Evolutionary conservation across 345 rosid species (phyloP).

Genomic region (Populus tremula): DNA sequence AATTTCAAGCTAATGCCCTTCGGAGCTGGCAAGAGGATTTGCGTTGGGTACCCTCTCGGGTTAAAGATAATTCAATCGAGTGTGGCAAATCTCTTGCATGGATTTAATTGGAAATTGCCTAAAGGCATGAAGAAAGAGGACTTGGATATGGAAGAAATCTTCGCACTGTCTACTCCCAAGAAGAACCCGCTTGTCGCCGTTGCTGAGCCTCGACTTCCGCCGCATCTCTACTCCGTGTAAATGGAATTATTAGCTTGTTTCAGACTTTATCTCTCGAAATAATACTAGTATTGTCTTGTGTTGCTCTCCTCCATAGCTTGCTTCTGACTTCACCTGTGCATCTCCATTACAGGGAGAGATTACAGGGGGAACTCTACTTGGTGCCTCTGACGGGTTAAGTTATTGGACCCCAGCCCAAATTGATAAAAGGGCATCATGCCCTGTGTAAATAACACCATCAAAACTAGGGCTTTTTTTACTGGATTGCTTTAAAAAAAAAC

Average conservation of each 20-base stretch:
- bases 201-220: constrained; percentile 44
- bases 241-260: not conserved
- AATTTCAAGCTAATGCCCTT: constrained; percentile 59
- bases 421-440: too few species aligned
- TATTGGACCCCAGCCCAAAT: too few species aligned
- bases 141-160: constrained; percentile 57
- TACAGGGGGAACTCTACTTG: too few species aligned
- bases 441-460: too few species aligned
- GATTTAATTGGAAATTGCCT: constrained; percentile 54
- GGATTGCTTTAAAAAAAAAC: too few species aligned
- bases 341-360: too few species aligned
- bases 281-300: too few species aligned
- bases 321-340: too few species aligned
- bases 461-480: too few species aligned
- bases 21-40: constrained; percentile 70
- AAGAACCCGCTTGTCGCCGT: constrained; percentile 46
- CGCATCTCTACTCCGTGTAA: constrained; percentile 29
- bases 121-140: constrained; percentile 28
- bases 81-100: constrained; percentile 57
- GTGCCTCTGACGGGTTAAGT: too few species aligned
- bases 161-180: constrained; percentile 49
- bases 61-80: constrained; percentile 52
- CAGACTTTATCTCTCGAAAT: not conserved
- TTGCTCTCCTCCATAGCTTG: too few species aligned
- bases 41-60: constrained; percentile 60